phyloP scores from a whole-genome alignment of 139 green algal species.

The Chlorella sp. region DNA sequence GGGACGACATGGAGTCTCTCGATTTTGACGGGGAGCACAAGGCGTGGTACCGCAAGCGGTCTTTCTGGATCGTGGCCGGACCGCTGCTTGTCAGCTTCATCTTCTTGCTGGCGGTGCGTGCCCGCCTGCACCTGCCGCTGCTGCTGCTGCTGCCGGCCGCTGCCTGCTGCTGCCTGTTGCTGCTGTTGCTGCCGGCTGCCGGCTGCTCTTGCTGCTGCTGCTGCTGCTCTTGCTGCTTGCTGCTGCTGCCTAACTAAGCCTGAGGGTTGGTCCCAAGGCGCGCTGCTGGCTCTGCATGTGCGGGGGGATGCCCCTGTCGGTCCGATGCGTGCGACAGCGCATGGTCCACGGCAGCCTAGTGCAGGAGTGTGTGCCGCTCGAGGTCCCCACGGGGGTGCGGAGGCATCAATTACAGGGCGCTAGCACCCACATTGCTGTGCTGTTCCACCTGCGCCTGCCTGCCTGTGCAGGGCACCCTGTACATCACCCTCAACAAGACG shows the following conservation, averaged over 20 bases:
- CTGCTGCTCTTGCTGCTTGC: background rate
- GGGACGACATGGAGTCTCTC: slow-evolving; percentile 26
- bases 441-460: background rate
- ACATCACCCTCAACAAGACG: background rate
- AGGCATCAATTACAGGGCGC: too few relatives aligned
- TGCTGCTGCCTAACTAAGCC: background rate
- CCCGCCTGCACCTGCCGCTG: background rate
- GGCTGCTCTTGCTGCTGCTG: background rate
- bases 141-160: background rate
- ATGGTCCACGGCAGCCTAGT: too few relatives aligned
- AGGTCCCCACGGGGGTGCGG: too few relatives aligned
- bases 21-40: slow-evolving; percentile 20
- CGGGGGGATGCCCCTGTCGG: too few relatives aligned
- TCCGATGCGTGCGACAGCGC: too few relatives aligned
- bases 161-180: background rate
- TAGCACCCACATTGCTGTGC: background rate
- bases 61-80: slow-evolving; percentile 34
- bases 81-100: slow-evolving; percentile 22
- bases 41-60: slow-evolving; percentile 21
- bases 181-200: too few relatives aligned
- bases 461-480: background rate
- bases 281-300: background rate
- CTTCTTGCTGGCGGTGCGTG: slow-evolving; percentile 19
- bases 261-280: background rate
- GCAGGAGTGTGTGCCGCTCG: too few relatives aligned